Base-by-base conservation (phyloP, 2,329 filamentous ascomycete genomes). In the Trichoderma sp. region DNA sequence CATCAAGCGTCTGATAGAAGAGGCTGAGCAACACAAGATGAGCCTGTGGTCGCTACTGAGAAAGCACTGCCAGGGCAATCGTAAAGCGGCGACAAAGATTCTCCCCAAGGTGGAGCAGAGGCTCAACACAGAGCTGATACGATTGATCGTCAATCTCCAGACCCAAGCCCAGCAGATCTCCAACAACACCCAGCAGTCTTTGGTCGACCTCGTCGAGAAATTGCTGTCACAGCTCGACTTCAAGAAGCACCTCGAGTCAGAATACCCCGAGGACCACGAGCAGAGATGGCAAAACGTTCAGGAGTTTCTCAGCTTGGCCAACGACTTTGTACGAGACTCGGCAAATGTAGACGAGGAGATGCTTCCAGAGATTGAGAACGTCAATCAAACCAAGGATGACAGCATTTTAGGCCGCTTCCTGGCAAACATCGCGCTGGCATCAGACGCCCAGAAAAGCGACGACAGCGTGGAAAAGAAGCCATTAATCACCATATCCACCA, bases 401-500 rank as follows among this genome's bases (percentile, higher is more conserved):
- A 82, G 82, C 61, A 72, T 83, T 5, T 81, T 97, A 1, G 88
- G 90, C 3, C 86, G 85, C 12, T 98, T 98, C 70, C 81, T 99
- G n/a, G 89, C 92, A 12, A 97, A 97, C 71, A 89, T 97, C 12
- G 88, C 92, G 0, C 79, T 99, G n/a, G 90, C 92, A 3, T 89
- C 92, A 0, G 92, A 96, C 68, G 85, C 89, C 0, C 88, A 92
- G 70, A 86, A 85, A 19, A 84, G 87, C 26, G 83, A 86, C 10
- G 82, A 85, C 3, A 81, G 83, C 2, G 81, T 82, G 24, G 82
- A 85, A 60, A 81, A 81, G 30, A 84, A 82, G 30, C 81, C 85
- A 2, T 82, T 91, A 70, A 86, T 98, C 21, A 97, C 93, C 0
- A 92, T 99, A 26, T 97, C 93, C 6, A 99, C 94, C 0, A 97